phyloP scores from a whole-genome alignment of 176 grass and related monocot species.

The Aegilops speltoides region DNA sequence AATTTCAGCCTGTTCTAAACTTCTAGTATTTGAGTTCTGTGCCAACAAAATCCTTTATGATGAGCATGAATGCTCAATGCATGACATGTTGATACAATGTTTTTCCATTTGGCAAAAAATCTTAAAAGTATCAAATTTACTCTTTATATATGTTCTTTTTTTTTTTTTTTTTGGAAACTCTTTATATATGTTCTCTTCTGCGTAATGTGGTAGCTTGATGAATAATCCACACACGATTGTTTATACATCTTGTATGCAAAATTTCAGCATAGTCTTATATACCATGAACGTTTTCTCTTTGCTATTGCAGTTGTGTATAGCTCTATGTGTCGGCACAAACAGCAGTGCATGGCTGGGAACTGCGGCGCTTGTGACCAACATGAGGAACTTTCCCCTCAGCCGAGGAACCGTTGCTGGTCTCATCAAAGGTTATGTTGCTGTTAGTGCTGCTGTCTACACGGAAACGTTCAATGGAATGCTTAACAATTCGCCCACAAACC shows the following conservation, averaged over 20 bases:
- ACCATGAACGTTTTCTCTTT: conserved; percentile 11
- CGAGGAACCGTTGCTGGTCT: conserved; percentile 89
- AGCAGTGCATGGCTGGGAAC: conserved; percentile 95
- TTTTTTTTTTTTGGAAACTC: too few relatives aligned
- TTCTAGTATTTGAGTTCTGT: too few relatives aligned
- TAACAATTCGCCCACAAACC: conserved; percentile 59
- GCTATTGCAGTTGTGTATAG: conserved; percentile 75
- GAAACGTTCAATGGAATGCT: conserved; percentile 83
- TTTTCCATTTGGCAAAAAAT: not conserved
- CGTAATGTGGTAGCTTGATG: not conserved
- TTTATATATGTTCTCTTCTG: not conserved
- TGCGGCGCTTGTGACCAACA: conserved; percentile 86
- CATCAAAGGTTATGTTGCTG: conserved; percentile 88
- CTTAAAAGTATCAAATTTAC: not conserved
- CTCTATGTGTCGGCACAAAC: conserved; percentile 89
- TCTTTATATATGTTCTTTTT: not conserved
- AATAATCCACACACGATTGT: not conserved
- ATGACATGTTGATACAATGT: not conserved
- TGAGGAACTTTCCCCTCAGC: conserved; percentile 92
- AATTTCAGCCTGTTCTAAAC: too few relatives aligned
- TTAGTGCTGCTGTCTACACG: conserved; percentile 88
- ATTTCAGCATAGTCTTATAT: not conserved
- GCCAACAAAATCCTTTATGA: too few relatives aligned
- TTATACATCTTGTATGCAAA: not conserved
- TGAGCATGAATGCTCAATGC: not conserved